Base-by-base conservation (phyloP, 108 stramenopile genomes). In the Nitzschia sp. region DNA sequence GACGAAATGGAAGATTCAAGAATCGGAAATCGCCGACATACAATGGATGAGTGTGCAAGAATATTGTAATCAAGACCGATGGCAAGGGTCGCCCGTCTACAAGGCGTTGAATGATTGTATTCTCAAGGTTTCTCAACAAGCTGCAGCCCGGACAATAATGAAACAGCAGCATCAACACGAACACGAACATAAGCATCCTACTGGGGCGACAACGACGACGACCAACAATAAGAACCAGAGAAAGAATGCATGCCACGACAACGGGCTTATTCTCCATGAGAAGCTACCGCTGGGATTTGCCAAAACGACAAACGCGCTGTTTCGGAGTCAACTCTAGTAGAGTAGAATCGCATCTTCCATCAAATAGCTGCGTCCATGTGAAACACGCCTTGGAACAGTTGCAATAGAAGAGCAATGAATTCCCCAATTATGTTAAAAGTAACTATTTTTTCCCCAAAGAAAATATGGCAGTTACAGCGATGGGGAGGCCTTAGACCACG, bases 11-110 rank as follows among this genome's bases (percentile, higher is more conserved):
- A 64, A 26, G 53, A 58, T 65, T 21, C 64, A 59, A 51, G 65
- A 66, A 62, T 87, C 89, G 42, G 92, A 94, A 64, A 94, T 94
- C 74, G 73, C 82, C 2, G 85, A 82, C 19, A 86, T 88, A 28
- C 81, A 82, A 68, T 94, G 89, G 89, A 91, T 91, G 76, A 65
- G 81, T 32, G 79, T 94, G 23, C 70, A 88, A 30, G 84, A 89
- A 8, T 94, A 86, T 81, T 83, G 85, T 17, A 23, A 61, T 0
- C 92, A 94, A 51, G 68, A 74, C 25, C 53, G 76, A 5, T 94
- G 89, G 88, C 77, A 79, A 48, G 70, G 73, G 23, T 82, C 78
- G 46, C 89, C 89, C 1, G 26, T 85, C 38, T 89, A 86, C 29
- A 48, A 70, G 57, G 78, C 90, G 61, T 66, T 94, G 83, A 94